phyloP scores from a whole-genome alignment of 495 filamentous ascomycete genomes.

The Daldinia concentrica region DNA sequence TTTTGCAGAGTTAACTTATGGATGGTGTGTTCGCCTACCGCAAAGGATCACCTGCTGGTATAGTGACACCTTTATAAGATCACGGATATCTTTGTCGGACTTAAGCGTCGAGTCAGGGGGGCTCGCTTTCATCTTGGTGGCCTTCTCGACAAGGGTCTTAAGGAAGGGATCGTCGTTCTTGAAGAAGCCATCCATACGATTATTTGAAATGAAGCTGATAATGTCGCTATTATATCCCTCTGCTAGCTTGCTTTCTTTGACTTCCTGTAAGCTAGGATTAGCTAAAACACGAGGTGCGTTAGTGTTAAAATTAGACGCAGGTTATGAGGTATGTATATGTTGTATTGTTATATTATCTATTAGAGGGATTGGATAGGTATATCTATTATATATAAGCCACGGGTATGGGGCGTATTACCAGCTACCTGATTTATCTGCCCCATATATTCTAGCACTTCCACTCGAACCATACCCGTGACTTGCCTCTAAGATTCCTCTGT shows the following conservation, averaged over 20 bases:
- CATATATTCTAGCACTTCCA: too few relatives aligned
- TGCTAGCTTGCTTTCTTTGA: not conserved
- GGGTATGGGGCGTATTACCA: too few relatives aligned
- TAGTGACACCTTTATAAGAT: not conserved
- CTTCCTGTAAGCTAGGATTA: not conserved
- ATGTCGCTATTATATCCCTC: not conserved
- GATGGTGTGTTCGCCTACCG: not conserved
- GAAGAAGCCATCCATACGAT: not conserved
- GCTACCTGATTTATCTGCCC: too few relatives aligned
- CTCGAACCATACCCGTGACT: too few relatives aligned
- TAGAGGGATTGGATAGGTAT: too few relatives aligned
- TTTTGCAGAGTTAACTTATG: not conserved
- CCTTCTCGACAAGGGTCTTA: not conserved
- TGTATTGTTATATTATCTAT: too few relatives aligned
- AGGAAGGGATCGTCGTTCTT: not conserved
- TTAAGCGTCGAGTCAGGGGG: not conserved
- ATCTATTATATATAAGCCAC: too few relatives aligned
- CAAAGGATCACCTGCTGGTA: not conserved
- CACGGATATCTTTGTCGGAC: not conserved
- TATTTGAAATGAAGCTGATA: not conserved
- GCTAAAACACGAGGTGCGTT: not conserved
- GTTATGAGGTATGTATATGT: too few relatives aligned
- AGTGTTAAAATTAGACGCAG: too few relatives aligned
- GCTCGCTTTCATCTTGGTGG: not conserved
- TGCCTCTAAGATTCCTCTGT: too few relatives aligned